These are phyloP conservation scores for Apiosordaria backusii DNA, from an alignment of 495 filamentous ascomycete genomes.

Conservation along the genomic window DNA sequence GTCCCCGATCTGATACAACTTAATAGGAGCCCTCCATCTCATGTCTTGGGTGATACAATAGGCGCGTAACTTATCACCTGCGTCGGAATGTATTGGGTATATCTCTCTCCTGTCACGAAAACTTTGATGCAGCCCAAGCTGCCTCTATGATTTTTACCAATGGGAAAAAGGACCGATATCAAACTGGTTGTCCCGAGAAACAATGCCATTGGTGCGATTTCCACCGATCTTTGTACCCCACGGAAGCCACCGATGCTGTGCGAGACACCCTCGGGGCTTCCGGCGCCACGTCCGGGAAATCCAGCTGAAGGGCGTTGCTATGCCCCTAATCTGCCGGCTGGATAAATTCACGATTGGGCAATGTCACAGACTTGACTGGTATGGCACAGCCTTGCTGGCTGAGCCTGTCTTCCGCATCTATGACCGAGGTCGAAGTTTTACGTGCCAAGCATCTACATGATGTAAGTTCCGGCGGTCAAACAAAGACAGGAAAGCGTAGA, in stretches of 20 bases:
- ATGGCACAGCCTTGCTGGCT: neutral
- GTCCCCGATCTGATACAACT: no score
- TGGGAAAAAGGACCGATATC: neutral
- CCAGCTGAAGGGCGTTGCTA: no score
- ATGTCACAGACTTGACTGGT: neutral
- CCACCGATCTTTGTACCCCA: neutral
- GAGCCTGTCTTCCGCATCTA: neutral
- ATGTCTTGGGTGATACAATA: no score
- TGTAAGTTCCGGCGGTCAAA: neutral
- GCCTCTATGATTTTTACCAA: no score
- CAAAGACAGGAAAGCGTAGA: neutral
- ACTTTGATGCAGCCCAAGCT: neutral
- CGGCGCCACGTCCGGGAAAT: no score
- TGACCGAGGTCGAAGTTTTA: neutral
- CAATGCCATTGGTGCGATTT: neutral
- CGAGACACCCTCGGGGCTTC: neutral
- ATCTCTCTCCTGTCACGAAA: neutral
- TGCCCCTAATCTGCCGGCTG: no score
- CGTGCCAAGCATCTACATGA: neutral
- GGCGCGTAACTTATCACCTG: no score
- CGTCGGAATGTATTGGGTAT: no score
- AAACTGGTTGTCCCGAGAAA: neutral
- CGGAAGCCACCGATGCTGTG: neutral
- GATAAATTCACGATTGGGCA: no score
- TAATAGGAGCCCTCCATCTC: no score